Evolutionary conservation across 176 grass and related monocot genomes (phyloP).

Genomic region (Avena sativa): DNA sequence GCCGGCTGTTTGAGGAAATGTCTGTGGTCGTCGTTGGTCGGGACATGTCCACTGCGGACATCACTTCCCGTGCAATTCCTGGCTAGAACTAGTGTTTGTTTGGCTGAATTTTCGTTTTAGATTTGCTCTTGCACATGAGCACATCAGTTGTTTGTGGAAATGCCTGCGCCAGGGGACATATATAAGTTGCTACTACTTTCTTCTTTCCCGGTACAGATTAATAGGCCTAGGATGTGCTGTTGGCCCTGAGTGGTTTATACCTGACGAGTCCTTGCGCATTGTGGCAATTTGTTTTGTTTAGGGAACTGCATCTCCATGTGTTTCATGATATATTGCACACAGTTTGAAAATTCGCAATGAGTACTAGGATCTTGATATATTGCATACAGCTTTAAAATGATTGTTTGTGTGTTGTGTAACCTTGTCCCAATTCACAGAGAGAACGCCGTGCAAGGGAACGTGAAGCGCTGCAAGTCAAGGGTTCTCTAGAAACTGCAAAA

Average conservation of each 20-base stretch:
- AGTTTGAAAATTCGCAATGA: background rate
- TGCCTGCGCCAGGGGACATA: background rate
- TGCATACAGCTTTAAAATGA: background rate
- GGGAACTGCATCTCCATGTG: background rate
- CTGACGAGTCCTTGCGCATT: background rate
- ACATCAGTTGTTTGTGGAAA: background rate
- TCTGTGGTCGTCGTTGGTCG: background rate
- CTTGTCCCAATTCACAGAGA: conserved; percentile 49
- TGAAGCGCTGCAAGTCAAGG: conserved; percentile 47
- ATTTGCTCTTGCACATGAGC: background rate
- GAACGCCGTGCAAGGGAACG: conserved; percentile 59
- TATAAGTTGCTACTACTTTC: background rate
- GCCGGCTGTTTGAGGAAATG: conserved; percentile 25
- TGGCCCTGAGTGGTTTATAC: background rate
- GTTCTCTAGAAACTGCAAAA: conserved; percentile 42
- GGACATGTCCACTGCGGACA: background rate
- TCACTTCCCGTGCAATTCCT: background rate
- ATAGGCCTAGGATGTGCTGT: background rate
- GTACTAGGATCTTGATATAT: background rate
- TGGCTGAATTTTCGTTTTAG: background rate
- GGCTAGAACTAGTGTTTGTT: background rate
- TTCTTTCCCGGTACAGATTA: background rate
- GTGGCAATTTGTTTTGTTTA: background rate
- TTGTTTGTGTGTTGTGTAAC: background rate
- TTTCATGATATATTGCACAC: background rate